A percentile compares a stretch with the other conserved stretches of the same genome.
These are phyloP conservation scores for Talaromyces sp. DNA, from an alignment of 2,329 filamentous ascomycete genomes.

Conservation along the genomic window DNA sequence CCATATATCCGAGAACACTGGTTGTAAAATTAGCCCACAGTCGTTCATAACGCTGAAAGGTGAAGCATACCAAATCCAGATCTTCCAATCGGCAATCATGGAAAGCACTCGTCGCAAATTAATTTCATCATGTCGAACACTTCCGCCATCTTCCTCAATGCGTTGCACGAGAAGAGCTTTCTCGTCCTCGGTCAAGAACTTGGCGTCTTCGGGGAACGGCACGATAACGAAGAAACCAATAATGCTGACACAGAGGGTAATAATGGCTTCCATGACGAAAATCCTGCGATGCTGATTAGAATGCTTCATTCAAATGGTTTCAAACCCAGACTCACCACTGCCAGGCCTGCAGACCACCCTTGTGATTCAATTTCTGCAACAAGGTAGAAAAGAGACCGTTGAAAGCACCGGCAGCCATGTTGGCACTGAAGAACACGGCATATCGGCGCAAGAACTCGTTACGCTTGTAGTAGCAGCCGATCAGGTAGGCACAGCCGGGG, in stretches of 20 bases:
- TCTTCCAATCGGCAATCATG: constrained; percentile 24
- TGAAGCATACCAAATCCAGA: constrained; percentile 24
- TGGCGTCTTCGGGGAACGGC: constrained; percentile 21
- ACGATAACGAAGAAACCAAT: constrained; percentile 21
- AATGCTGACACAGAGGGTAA: constrained; percentile 23
- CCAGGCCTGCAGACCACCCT: constrained; percentile 31
- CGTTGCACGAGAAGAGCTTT: constrained; percentile 19
- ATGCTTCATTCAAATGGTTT: neutral
- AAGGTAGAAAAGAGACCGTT: constrained; percentile 42
- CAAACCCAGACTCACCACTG: constrained; percentile 24
- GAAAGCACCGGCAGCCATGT: constrained; percentile 42
- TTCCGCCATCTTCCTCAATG: constrained; percentile 20
- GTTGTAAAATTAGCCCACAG: neutral
- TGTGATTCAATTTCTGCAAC: constrained; percentile 30
- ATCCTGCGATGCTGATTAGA: constrained; percentile 17
- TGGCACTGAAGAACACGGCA: constrained; percentile 41
- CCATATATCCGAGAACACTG: constrained; percentile 26
- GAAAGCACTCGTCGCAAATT: constrained; percentile 16
- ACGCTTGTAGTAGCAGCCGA: constrained; percentile 42
- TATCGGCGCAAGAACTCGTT: constrained; percentile 43
- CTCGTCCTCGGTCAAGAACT: constrained; percentile 18
- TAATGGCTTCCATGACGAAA: constrained; percentile 29
- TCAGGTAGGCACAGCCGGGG: constrained; percentile 34
- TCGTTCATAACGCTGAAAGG: neutral
- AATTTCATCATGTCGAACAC: constrained; percentile 18